Conservation (phyloP, 345 rosid species). For the Arabis hirsuta region DNA sequence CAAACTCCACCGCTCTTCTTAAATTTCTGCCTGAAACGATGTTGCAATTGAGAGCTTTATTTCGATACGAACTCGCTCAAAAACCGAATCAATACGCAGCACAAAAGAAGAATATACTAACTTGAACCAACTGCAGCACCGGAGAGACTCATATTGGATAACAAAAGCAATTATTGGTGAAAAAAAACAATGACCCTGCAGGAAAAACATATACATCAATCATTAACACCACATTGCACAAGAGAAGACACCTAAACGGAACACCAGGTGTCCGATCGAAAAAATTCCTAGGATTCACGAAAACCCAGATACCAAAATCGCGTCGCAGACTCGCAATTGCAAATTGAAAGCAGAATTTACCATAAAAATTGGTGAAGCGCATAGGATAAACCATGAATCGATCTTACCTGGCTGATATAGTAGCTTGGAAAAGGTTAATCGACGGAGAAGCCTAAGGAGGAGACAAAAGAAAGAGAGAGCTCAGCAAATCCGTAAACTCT, state of each 20-base stretch:
- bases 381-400: not conserved
- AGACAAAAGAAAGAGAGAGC: not conserved
- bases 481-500: constrained; percentile 23
- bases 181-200: constrained; percentile 17
- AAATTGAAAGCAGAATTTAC: not conserved
- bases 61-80: not conserved
- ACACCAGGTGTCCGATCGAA: not conserved
- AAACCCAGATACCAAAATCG: constrained; percentile 9
- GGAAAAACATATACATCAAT: not conserved
- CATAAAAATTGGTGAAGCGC: not conserved
- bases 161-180: constrained; percentile 8
- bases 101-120: constrained; percentile 41
- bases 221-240: not conserved
- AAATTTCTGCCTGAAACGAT: constrained; percentile 56
- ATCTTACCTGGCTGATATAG: constrained; percentile 23
- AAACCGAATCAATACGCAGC: constrained; percentile 10
- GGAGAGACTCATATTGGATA: constrained; percentile 69
- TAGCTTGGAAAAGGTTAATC: constrained; percentile 16
- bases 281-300: constrained; percentile 1
- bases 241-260: not conserved
- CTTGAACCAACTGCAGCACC: constrained; percentile 74
- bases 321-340: not conserved
- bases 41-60: constrained; percentile 3
- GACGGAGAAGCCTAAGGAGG: constrained; percentile 34
- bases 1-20: constrained; percentile 72